A percentile compares a stretch with the other conserved stretches of the same genome.
Evolutionary conservation across 2,329 filamentous ascomycete genomes (phyloP).

Genomic region (Lachnellula occidentalis): DNA sequence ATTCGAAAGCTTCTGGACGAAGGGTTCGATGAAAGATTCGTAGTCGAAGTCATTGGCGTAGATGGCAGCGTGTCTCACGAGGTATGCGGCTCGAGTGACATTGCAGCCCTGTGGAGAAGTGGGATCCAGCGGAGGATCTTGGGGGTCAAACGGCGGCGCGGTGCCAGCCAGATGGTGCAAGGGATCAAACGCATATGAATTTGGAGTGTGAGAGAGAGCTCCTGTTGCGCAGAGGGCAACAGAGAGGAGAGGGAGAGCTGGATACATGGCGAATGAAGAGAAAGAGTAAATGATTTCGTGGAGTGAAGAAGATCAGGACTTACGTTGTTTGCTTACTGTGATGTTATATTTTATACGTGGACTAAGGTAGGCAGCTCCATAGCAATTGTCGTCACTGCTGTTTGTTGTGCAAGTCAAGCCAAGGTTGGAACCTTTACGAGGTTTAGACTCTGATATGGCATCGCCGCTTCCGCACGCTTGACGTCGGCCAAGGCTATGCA

Average conservation of each 20-base stretch:
- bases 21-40: conserved; percentile 45
- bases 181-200: conserved; percentile 39
- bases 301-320: neutral
- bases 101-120: conserved; percentile 45
- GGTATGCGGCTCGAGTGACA: conserved; percentile 43
- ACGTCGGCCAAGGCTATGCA: neutral
- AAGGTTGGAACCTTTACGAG: neutral
- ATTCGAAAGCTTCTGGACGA: conserved; percentile 45
- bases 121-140: conserved; percentile 41
- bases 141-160: conserved; percentile 44
- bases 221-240: conserved; percentile 6
- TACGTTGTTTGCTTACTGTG: neutral
- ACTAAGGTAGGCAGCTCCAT: neutral
- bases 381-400: neutral
- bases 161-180: conserved; percentile 45
- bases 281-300: neutral
- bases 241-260: conserved; percentile 9
- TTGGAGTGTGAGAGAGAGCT: conserved; percentile 12
- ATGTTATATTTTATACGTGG: neutral
- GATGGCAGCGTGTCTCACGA: conserved; percentile 46
- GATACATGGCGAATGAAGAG: conserved; percentile 8
- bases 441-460: neutral
- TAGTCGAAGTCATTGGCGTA: conserved; percentile 48
- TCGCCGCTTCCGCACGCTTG: neutral
- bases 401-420: neutral